Evolutionary conservation across 1,139 yeast species (phyloP), one percentile per base, ranked within the genome.

Genomic region (Yamadazyma sp.): DNA sequence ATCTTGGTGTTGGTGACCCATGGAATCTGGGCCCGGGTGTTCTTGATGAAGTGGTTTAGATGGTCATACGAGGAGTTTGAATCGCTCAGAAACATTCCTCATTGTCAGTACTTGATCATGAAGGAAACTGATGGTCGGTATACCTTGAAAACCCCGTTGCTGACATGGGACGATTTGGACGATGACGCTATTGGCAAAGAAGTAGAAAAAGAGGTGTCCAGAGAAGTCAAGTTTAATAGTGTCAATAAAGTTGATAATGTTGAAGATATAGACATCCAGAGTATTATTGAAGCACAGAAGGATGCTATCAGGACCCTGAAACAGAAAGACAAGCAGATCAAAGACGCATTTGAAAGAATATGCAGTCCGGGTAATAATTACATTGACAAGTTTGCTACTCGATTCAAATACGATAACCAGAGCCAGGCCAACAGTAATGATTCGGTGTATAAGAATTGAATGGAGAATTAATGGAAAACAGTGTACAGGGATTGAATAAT

Each of bases 61-160:
- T 89, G 97, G 96, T 75, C 85, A 2, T 90, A 84, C 55, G 96
- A 89, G 57, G 82, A 83, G 60, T 89, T 88, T 61, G 97, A 89
- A 61, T 73, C 82, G 31, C 70, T 89, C 47, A 74, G 83, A 42
- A 89, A 89, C 56, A 79, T 89, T 13, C 90, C 89, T 1, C 94
- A 89, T 58, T 90, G 96, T 53, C 80, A 82, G 47, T 83, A 85
- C 56, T 67, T 89, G 29, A 75, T 84, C 24, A 86, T 89, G 95
- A 87, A 86, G 55, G 69, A 73, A 41, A 61, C 67, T 33, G 63
- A 59, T 12, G 65, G 63, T 21, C 66, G 74, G 42, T 82, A 75
- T 53, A 57, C 55, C 26, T 60, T 82, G 38, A 66, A 74, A 50
- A 79, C 86, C 0, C 75, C 70, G 13, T 50, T 82, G 37, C 71